Conservation (phyloP, 768 basidiomycete species). For the Xerocomellus intermedius region DNA sequence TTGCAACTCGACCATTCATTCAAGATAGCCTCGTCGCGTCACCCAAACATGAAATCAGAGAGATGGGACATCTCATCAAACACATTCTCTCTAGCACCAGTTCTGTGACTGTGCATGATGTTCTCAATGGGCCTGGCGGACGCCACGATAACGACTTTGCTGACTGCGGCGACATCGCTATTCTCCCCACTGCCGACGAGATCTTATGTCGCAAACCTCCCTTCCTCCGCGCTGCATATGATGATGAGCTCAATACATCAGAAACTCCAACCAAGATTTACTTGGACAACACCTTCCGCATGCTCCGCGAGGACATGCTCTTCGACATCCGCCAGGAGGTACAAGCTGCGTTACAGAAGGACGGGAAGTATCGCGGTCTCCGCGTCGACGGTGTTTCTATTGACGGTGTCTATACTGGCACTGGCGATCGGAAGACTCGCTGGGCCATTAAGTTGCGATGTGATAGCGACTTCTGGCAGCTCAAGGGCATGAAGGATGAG, state of each 20-base stretch:
- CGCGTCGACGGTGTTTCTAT: slow-evolving; percentile 33
- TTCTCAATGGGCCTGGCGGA: slow-evolving; percentile 47
- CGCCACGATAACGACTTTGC: slow-evolving; percentile 67
- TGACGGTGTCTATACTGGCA: slow-evolving; percentile 35
- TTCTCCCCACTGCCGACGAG: slow-evolving; percentile 64
- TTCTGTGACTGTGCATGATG: slow-evolving; percentile 14
- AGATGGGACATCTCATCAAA: slow-evolving; percentile 41
- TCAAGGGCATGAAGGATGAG: slow-evolving; percentile 24
- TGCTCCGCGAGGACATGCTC: slow-evolving; percentile 64
- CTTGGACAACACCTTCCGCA: slow-evolving; percentile 63
- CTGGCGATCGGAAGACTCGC: slow-evolving; percentile 23
- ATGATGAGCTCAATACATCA: slow-evolving; percentile 18
- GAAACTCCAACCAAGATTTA: slow-evolving; percentile 40
- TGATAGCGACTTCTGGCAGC: slow-evolving; percentile 33
- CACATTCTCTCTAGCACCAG: slow-evolving; percentile 32
- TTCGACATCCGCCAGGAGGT: slow-evolving; percentile 55
- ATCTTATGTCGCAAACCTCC: slow-evolving; percentile 43
- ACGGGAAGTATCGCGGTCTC: slow-evolving; percentile 37
- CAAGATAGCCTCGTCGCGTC: slow-evolving; percentile 26
- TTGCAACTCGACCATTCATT: slow-evolving; percentile 33
- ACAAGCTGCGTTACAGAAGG: slow-evolving; percentile 37
- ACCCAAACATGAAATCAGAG: slow-evolving; percentile 24
- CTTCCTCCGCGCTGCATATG: slow-evolving; percentile 50
- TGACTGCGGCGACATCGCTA: slow-evolving; percentile 55
- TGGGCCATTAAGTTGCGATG: slow-evolving; percentile 45